These are phyloP conservation scores for Oxytropis ochrocephala DNA, from an alignment of 306 rosid genomes.

Conservation along the genomic window DNA sequence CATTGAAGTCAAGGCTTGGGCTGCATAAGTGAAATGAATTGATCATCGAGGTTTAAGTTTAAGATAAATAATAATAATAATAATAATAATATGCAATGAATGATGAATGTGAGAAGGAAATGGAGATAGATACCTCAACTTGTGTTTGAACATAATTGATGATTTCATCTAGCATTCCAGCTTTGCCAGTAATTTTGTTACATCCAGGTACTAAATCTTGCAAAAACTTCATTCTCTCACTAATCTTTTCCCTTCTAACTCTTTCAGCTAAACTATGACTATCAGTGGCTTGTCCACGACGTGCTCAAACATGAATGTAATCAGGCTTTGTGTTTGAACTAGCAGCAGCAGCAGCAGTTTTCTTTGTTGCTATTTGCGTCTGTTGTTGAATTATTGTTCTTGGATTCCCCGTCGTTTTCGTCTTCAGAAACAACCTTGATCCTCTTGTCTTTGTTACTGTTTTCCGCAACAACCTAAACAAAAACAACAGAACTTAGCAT, in stretches of 20 bases:
- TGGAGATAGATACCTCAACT: slow-evolving; percentile 64
- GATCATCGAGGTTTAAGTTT: no score
- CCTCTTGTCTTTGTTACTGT: slow-evolving; percentile 48
- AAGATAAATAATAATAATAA: no score
- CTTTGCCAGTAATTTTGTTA: slow-evolving; percentile 90
- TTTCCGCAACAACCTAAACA: slow-evolving; percentile 46
- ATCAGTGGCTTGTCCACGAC: slow-evolving; percentile 98
- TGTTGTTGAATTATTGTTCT: slow-evolving; percentile 28
- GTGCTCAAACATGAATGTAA: slow-evolving; percentile 89
- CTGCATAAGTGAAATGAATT: no score
- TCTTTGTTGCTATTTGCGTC: no score
- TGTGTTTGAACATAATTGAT: slow-evolving; percentile 93
- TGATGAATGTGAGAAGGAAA: background rate
- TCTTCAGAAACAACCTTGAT: slow-evolving; percentile 50
- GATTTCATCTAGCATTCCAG: slow-evolving; percentile 98
- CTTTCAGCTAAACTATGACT: slow-evolving; percentile 97
- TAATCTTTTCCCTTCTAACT: slow-evolving; percentile 91
- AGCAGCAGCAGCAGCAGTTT: no score
- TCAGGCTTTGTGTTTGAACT: slow-evolving; percentile 42
- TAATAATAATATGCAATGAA: no score
- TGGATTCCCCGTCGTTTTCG: slow-evolving; percentile 50
- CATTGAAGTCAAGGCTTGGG: slow-evolving; percentile 61
- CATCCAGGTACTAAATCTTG: slow-evolving; percentile 99
- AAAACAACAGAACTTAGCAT: background rate
- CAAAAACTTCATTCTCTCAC: slow-evolving; percentile 92